Conservation (phyloP, 2,329 filamentous ascomycete species). For the Phoma sp. region DNA sequence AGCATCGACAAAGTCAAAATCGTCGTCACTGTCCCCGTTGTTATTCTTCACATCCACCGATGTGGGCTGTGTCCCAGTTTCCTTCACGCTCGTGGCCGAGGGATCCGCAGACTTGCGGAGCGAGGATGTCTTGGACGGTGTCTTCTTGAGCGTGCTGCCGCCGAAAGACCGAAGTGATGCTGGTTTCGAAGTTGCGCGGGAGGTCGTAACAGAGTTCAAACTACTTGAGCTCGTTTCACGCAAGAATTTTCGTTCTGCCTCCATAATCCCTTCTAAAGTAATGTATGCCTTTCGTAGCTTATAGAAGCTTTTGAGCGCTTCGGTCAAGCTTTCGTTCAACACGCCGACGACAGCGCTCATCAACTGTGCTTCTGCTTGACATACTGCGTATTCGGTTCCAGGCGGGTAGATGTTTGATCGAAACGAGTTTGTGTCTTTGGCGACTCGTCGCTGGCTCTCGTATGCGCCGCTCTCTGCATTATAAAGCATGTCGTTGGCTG, state of each 20-base stretch:
- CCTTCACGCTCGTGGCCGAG: conserved; percentile 30
- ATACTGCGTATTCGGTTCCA: conserved; percentile 86
- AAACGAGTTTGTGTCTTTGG: conserved; percentile 66
- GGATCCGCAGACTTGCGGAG: conserved; percentile 21
- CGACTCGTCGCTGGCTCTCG: conserved; percentile 77
- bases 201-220: conserved; percentile 29
- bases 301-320: conserved; percentile 90
- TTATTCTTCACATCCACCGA: conserved; percentile 10
- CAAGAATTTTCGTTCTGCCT: conserved; percentile 72
- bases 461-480: conserved; percentile 80
- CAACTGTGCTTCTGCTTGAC: conserved; percentile 83
- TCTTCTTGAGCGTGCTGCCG: conserved; percentile 17
- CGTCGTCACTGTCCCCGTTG: conserved; percentile 39
- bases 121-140: conserved; percentile 20
- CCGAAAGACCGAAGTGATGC: conserved; percentile 29
- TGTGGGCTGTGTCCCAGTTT: neutral
- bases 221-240: conserved; percentile 46
- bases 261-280: conserved; percentile 79
- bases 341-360: conserved; percentile 90
- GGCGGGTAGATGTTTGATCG: conserved; percentile 75
- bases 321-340: conserved; percentile 89
- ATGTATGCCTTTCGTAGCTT: conserved; percentile 89
- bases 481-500: conserved; percentile 73
- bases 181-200: conserved; percentile 30
- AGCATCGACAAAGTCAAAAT: conserved; percentile 65